phyloP scores from a whole-genome alignment of 179 eudicot genomes.

The Heliamphora ciliata region DNA sequence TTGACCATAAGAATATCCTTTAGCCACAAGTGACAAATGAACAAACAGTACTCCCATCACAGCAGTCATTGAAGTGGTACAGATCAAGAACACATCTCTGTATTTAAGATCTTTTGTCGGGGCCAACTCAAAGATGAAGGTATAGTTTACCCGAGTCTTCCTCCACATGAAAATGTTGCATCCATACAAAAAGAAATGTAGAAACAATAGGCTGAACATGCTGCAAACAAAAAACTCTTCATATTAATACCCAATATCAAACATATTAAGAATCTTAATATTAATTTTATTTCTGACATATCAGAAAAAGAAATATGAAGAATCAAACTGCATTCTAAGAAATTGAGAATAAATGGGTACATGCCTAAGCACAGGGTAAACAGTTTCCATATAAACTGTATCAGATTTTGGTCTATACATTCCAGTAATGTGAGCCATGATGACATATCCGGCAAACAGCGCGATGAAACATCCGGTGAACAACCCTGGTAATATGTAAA shows the following conservation, averaged over 20 bases:
- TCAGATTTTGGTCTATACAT: constrained; percentile 53
- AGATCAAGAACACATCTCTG: constrained; percentile 87
- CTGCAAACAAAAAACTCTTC: constrained; percentile 35
- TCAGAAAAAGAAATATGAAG: no score
- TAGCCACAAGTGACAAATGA: constrained; percentile 58
- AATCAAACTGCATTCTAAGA: background rate
- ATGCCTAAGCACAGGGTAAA: constrained; percentile 90
- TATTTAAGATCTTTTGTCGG: constrained; percentile 67
- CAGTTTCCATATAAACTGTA: constrained; percentile 91
- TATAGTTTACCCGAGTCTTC: constrained; percentile 71
- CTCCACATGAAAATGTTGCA: constrained; percentile 95
- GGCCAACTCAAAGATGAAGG: constrained; percentile 81
- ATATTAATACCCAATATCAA: background rate
- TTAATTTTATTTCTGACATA: background rate
- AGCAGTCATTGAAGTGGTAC: constrained; percentile 68
- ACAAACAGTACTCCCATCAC: constrained; percentile 68
- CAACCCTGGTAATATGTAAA: no score
- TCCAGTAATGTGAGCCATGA: constrained; percentile 79
- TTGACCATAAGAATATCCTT: constrained; percentile 40
- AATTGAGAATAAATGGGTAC: constrained; percentile 16
- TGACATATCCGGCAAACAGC: no score
- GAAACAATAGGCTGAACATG: constrained; percentile 79
- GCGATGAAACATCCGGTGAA: no score
- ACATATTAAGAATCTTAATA: background rate
- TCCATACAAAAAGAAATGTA: constrained; percentile 81